Percentiles rank a stretch among this genome's conserved stretches.
phyloP scores from a whole-genome alignment of 1,284 basidiomycete species.

The Leccinum subrobustum region DNA sequence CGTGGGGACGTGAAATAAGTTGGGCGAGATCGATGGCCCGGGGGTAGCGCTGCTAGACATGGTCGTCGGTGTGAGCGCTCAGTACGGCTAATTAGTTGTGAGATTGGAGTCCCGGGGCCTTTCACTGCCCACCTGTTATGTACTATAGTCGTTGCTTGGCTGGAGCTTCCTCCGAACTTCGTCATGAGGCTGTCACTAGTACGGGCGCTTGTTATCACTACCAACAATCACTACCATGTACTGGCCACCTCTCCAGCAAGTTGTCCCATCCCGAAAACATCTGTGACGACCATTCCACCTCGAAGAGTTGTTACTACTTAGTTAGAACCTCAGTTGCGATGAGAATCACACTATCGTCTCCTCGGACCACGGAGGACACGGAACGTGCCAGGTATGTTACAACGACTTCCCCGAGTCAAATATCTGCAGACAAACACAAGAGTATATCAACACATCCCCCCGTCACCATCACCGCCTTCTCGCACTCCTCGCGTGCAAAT shows the following conservation, averaged over 20 bases:
- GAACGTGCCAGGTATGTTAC: background rate
- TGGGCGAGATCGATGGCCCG: slow-evolving; percentile 10
- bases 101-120: background rate
- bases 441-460: background rate
- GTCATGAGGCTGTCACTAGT: too few relatives aligned
- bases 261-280: too few relatives aligned
- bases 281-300: too few relatives aligned
- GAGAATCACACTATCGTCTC: too few relatives aligned
- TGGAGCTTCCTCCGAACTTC: too few relatives aligned
- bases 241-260: too few relatives aligned
- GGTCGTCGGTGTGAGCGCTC: background rate
- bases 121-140: too few relatives aligned
- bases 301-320: too few relatives aligned
- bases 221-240: too few relatives aligned
- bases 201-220: too few relatives aligned
- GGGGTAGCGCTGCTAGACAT: slow-evolving; percentile 16
- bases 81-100: background rate
- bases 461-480: slow-evolving; percentile 21
- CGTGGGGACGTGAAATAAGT: slow-evolving; percentile 22
- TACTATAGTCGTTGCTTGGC: too few relatives aligned
- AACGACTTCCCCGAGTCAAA: background rate
- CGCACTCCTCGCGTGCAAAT: slow-evolving; percentile 34
- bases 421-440: slow-evolving; percentile 4
- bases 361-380: background rate
- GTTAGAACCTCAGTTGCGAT: too few relatives aligned